Evolutionary conservation across 805 yeast genomes (phyloP), one percentile per base, ranked within the genome.

Genomic region (Candida schatavii): DNA sequence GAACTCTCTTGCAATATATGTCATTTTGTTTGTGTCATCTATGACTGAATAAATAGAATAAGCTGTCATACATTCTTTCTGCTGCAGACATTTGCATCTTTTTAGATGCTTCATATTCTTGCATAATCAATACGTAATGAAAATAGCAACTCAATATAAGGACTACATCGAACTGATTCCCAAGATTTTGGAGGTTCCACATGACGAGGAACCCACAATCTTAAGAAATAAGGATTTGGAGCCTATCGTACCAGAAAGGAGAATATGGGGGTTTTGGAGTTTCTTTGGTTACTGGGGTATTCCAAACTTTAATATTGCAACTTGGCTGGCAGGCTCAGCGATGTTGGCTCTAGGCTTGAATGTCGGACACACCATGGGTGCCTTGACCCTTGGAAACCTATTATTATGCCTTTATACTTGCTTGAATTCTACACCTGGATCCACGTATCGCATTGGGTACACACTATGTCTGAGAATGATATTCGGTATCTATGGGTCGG

Each of bases 241-340:
- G 23, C 75, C 76, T 10, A 49, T 71, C 34, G 73, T 73, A 2
- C 69, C 70, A 3, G 42, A 46, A 7, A 50, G 77, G 43, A 56
- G 78, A 38, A 66, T 72, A 0, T 75, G 78, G 78, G 67, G 62
- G n/a, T 52, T 55, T 26, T 54, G 62, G 50, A 63, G 68, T 32
- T 74, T 62, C 48, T 51, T 69, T 30, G 65, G 65, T 3, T 66
- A 62, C 44, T 68, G 74, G 74, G 64, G 73, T 2, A 62, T 74
- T 39, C 59, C 70, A 40, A 66, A 72, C 41, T 62, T 70, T 19
- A 70, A 61, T 42, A 59, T 66, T 20, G 52, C 63, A 17, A 56
- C 67, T 7, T 66, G 64, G 55, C 51, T 74, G 7, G 66, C 72
- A 39, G 77, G 74, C 1, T 57, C 72, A 4, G 61, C 78, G 3